Evolutionary conservation across 805 yeast genomes (phyloP), one percentile per base, ranked within the genome.

Genomic region (Teunomyces aglyptinius): DNA sequence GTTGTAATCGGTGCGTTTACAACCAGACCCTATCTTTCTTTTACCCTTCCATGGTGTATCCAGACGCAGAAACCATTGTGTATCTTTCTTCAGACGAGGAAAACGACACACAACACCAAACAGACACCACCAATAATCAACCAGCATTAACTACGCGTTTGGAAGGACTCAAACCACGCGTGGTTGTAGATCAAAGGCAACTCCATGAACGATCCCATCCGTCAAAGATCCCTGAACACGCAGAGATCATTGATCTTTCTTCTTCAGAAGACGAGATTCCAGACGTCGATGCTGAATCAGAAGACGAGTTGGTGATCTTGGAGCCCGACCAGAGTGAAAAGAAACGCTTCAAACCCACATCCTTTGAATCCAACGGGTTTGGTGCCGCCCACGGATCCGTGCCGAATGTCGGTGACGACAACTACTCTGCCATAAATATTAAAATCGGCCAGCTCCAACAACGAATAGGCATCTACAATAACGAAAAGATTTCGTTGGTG

Each of bases 301-400:
- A 49, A 11, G 55, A 52, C 13, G 56, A 52, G 22, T 24, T 52
- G 12, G 41, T 48, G 15, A 51, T 48, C 7, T 24, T 52, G 19
- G 56, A 50, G 18, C 39, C 39, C 6, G 16, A 36, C 28, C 39
- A 36, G 18, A 12, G 11, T 6, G 28, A 36, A 13, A 44, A 47
- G 18, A 34, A 36, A 24, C 44, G 45, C 5, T 52, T 52, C 48
- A 52, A 52, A 27, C 50, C 50, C 6, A 48, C 52, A 1, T 40
- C 52, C 2, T 52, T 52, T 19, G 46, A 44, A 24, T 24, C 26
- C 26, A 24, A 24, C 26, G 10, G 26, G 10, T 3, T 7, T 5
- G 5, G 20, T 4, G 20, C 20, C 20, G 20, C 20, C 20, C 20
- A 5, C 5, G 3, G 5, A 5, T 19, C 20, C 26, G 51, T 44